phyloP scores from a whole-genome alignment of 2,329 filamentous ascomycete genomes.

The Geoglossum cookeanum region DNA sequence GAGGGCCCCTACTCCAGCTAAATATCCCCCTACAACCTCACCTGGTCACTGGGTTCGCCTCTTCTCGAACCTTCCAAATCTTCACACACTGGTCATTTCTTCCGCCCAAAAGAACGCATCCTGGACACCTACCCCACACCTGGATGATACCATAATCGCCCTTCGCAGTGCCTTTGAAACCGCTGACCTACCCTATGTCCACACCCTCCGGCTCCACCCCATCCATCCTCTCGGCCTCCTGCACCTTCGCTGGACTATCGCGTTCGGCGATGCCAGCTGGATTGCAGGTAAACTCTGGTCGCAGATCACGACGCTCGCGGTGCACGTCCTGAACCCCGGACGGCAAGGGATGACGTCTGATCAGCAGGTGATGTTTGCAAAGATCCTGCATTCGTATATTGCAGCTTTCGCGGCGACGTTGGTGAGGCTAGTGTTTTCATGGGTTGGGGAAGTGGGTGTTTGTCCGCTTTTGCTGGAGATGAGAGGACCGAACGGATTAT shows the following conservation, averaged over 20 bases:
- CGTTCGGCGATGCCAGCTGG: neutral
- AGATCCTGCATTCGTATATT: slow-evolving; percentile 1
- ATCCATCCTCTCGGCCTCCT: neutral
- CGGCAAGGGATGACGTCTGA: neutral
- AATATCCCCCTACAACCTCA: neutral
- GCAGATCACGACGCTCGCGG: neutral
- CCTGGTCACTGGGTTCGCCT: neutral
- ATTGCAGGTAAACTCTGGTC: neutral
- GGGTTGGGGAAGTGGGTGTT: neutral
- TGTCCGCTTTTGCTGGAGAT: neutral
- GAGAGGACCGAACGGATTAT: neutral
- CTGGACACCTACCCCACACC: neutral
- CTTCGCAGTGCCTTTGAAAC: neutral
- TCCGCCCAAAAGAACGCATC: neutral
- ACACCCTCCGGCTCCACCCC: neutral
- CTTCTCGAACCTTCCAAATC: neutral
- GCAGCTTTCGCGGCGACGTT: neutral
- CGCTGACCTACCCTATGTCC: neutral
- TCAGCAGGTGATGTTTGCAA: neutral
- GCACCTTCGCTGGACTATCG: neutral
- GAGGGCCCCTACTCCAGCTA: neutral
- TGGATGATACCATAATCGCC: neutral
- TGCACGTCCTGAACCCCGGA: neutral
- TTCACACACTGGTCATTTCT: neutral
- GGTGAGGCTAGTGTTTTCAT: neutral